Base-by-base conservation (phyloP, 208 protist genomes). In the Porcisia hertigi region DNA sequence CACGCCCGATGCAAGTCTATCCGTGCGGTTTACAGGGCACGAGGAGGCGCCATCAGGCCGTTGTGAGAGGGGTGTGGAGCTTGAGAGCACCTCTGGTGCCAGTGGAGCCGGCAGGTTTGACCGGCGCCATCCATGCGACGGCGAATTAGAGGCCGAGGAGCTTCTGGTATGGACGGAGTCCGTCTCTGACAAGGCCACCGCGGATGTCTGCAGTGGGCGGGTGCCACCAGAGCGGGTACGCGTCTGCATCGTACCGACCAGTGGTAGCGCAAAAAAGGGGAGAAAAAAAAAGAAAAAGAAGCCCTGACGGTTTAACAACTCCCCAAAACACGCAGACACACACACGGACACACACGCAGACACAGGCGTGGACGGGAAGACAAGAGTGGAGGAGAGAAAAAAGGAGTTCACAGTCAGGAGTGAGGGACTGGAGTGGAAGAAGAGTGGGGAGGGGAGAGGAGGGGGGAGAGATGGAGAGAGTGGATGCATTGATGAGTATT, bases 61-160 rank as follows among this genome's bases (percentile, higher is more conserved):
- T 52, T 54, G 69, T 47, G 77, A 47, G n/a, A 30, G 53, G 14
- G 77, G 71, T 11, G 66, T 20, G 0, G 77, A 45, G 36, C 47
- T 58, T 25, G 71, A 11, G 45, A 81, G 64, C 14, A 54, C 63
- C 7, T 81, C 63, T 1, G 57, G 34, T 0, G 70, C 41, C 5
- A 81, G 77, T 12, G 71, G 77, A 20, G 71, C 64, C 5, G 72
- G 69, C 54, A 49, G 54, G 69, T 73, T 73, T 12, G 69, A 63
- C 39, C 55, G 69, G 18, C 69, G 69, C 69, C 25, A 20, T 34
- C 53, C 39, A 34, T 63, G n/a, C 34, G 54, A 73, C 0, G 69
- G 69, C 23, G 69, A 45, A 25, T 39, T 73, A 8, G 69, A 59
- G 23, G 20, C 36, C 1, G 69, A 73, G n/a, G 54, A 55, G 69